Conservation (phyloP, 495 filamentous ascomycete species). For the Xylaria palmicola region DNA sequence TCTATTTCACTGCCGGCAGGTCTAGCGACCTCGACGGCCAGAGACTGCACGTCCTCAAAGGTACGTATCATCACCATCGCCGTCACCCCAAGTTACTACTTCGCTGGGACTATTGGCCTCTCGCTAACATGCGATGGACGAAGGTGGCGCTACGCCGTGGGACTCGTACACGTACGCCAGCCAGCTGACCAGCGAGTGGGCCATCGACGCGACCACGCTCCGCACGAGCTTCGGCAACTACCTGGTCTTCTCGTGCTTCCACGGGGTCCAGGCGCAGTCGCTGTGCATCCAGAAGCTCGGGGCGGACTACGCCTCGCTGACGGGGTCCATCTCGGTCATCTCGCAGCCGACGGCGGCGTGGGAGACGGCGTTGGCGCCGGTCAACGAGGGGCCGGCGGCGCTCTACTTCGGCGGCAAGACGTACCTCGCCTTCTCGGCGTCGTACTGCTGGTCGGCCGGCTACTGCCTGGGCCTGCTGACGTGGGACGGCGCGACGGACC, state of each 20-base stretch:
- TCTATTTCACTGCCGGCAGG: slow-evolving; percentile 39
- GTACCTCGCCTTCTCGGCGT: slow-evolving; percentile 52
- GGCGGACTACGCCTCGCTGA: slow-evolving; percentile 26
- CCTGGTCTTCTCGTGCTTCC: slow-evolving; percentile 49
- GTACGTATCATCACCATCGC: slow-evolving; percentile 3
- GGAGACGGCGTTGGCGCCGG: slow-evolving; percentile 51
- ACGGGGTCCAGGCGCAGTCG: slow-evolving; percentile 40
- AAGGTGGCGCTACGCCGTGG: slow-evolving; percentile 44
- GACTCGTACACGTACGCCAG: slow-evolving; percentile 38
- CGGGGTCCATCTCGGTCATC: slow-evolving; percentile 35
- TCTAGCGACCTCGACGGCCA: slow-evolving; percentile 33
- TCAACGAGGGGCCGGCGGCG: slow-evolving; percentile 57
- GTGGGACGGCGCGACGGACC: slow-evolving; percentile 40
- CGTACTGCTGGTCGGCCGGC: slow-evolving; percentile 50
- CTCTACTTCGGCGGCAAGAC: slow-evolving; percentile 45
- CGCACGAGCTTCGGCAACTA: slow-evolving; percentile 39
- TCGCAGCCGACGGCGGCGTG: slow-evolving; percentile 45
- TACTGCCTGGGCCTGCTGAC: slow-evolving; percentile 53
- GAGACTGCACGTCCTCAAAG: slow-evolving; percentile 39
- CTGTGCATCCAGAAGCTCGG: slow-evolving; percentile 42
- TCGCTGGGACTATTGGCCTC: neutral
- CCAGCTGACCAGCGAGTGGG: slow-evolving; percentile 41
- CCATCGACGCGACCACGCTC: slow-evolving; percentile 48
- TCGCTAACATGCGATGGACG: slow-evolving; percentile 5
- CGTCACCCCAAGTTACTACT: neutral